These are phyloP conservation scores for Pyricularia sp. DNA, from an alignment of 2,329 filamentous ascomycete genomes.

Conservation along the genomic window DNA sequence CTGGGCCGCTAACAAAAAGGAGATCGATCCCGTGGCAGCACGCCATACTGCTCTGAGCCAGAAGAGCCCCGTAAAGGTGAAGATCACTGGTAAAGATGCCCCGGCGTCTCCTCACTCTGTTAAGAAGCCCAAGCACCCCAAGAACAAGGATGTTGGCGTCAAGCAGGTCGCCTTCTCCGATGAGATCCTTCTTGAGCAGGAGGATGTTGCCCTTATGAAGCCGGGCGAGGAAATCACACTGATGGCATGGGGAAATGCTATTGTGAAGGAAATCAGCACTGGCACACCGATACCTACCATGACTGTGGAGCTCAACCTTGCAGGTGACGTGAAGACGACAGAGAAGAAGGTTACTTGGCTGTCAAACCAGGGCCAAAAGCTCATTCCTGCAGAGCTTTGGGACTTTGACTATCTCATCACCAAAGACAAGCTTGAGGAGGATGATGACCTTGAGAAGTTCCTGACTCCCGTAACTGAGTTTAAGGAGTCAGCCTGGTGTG, in stretches of 20 bases:
- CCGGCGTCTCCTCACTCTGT: conserved; percentile 54
- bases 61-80: conserved; percentile 62
- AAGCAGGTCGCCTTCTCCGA: conserved; percentile 79
- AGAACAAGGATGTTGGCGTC: conserved; percentile 74
- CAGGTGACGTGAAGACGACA: conserved; percentile 89
- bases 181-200: conserved; percentile 75
- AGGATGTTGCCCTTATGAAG: conserved; percentile 72
- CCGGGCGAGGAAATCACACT: conserved; percentile 86
- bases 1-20: conserved; percentile 70
- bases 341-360: conserved; percentile 97
- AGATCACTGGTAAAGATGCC: conserved; percentile 58
- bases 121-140: conserved; percentile 79
- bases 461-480: conserved; percentile 68
- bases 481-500: conserved; percentile 66
- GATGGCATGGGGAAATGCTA: conserved; percentile 93
- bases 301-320: conserved; percentile 78
- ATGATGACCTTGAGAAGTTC: conserved; percentile 77
- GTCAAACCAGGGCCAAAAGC: conserved; percentile 62
- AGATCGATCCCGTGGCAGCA: conserved; percentile 68
- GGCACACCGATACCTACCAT: conserved; percentile 56
- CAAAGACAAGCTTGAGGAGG: conserved; percentile 87
- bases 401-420: conserved; percentile 94
- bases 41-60: conserved; percentile 65
- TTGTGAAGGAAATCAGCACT: conserved; percentile 58
- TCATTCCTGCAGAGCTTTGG: conserved; percentile 77